A percentile compares a stretch with the other conserved stretches of the same genome.
phyloP scores from a whole-genome alignment of 805 yeast species.

The Saccharomyces jurei region DNA sequence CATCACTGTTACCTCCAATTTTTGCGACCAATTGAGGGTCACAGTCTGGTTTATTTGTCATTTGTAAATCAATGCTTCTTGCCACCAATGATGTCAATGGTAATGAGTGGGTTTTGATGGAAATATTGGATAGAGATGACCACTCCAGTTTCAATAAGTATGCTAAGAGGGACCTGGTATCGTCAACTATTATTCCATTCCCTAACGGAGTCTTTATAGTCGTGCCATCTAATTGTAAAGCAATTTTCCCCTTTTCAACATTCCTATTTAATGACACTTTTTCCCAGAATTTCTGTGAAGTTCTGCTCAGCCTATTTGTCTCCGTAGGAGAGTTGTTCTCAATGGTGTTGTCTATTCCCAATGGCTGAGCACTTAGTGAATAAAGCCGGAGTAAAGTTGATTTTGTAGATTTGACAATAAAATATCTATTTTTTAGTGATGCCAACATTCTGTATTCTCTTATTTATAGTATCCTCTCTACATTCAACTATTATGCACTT shows the following conservation, averaged over 20 bases:
- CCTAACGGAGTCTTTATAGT: conserved; percentile 84
- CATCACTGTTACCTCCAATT: conserved; percentile 49
- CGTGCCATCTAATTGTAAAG: conserved; percentile 62
- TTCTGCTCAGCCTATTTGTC: conserved; percentile 61
- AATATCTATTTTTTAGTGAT: background rate
- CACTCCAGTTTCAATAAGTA: conserved; percentile 79
- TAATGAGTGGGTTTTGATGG: conserved; percentile 49
- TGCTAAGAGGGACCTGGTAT: conserved; percentile 53
- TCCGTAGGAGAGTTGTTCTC: conserved; percentile 52
- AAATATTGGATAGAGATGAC: conserved; percentile 59
- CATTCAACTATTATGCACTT: background rate
- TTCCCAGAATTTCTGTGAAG: conserved; percentile 75
- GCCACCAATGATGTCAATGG: conserved; percentile 86
- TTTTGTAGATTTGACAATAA: background rate
- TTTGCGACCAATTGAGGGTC: conserved; percentile 48
- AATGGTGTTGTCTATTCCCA: conserved; percentile 31
- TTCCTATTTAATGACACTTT: conserved; percentile 39
- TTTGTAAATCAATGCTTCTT: conserved; percentile 70
- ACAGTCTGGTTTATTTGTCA: conserved; percentile 28
- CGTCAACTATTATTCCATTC: conserved; percentile 56
- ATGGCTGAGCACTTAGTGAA: conserved; percentile 13
- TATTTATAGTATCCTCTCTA: background rate
- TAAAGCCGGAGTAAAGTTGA: conserved; percentile 1
- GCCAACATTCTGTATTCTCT: background rate
- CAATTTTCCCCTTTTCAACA: conserved; percentile 31